A percentile compares a stretch with the other conserved stretches of the same genome.
Evolutionary conservation across 2,329 filamentous ascomycete species (phyloP).

Genomic region (Penicillium expansum): DNA sequence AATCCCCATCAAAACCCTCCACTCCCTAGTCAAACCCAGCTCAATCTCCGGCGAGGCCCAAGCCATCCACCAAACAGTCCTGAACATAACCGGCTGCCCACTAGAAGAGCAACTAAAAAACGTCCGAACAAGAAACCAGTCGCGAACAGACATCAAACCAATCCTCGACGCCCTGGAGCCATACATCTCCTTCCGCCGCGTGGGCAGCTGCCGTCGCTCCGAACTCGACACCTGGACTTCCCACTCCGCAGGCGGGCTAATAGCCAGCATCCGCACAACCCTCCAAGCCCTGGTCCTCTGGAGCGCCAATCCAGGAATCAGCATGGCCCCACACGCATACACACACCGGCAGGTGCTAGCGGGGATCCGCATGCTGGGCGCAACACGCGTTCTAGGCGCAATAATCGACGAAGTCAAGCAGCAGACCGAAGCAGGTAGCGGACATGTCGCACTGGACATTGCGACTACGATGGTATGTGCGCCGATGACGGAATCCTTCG

Average conservation of each 20-base stretch:
- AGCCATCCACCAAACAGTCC: conserved; percentile 59
- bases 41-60: conserved; percentile 60
- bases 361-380: conserved; percentile 42
- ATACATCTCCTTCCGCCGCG: conserved; percentile 52
- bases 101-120: conserved; percentile 54
- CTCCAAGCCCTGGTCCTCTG: conserved; percentile 55
- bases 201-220: conserved; percentile 44
- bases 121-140: conserved; percentile 49
- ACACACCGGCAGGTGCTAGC: conserved; percentile 53
- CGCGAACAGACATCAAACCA: conserved; percentile 52
- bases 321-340: conserved; percentile 54
- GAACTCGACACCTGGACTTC: conserved; percentile 55
- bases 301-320: conserved; percentile 51
- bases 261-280: conserved; percentile 49
- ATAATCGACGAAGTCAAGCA: conserved; percentile 45
- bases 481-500: conserved; percentile 40
- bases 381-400: conserved; percentile 36
- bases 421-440: conserved; percentile 40
- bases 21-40: conserved; percentile 55
- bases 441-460: conserved; percentile 46
- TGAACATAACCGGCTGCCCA: conserved; percentile 54
- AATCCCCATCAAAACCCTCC: conserved; percentile 54
- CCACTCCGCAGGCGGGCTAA: conserved; percentile 46
- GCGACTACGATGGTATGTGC: conserved; percentile 44
- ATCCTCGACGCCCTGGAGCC: conserved; percentile 53